Evolutionary conservation across 202 grass and related monocot genomes (phyloP).

Genomic region (Saccharum hybrid): DNA sequence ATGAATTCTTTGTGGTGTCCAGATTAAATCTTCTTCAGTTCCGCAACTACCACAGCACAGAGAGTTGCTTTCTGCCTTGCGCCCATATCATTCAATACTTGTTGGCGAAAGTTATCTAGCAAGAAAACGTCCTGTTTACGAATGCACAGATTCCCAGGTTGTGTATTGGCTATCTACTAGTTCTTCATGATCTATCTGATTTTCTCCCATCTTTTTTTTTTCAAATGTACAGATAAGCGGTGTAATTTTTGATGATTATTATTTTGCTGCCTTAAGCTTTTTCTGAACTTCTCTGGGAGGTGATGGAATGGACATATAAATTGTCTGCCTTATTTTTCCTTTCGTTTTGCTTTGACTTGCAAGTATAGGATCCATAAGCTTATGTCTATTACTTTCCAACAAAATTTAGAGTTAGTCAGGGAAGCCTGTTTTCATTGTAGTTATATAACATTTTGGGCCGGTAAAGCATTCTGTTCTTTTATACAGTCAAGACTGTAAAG

Average conservation of each 20-base stretch:
- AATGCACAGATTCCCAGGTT: constrained; percentile 97
- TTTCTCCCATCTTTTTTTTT: constrained; percentile 19
- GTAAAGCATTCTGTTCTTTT: constrained; percentile 16
- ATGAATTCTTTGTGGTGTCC: constrained; percentile 34
- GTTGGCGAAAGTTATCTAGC: constrained; percentile 98
- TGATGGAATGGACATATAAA: background rate
- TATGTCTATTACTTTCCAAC: background rate
- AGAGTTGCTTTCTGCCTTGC: constrained; percentile 80
- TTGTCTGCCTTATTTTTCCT: background rate
- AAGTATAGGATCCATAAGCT: background rate
- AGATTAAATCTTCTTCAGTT: constrained; percentile 76
- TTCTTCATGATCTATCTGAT: background rate
- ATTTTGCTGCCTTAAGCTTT: constrained; percentile 16
- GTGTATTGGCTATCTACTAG: constrained; percentile 18
- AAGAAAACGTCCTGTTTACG: constrained; percentile 87
- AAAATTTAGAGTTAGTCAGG: constrained; percentile 8
- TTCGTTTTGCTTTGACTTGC: constrained; percentile 6
- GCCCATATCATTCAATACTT: constrained; percentile 93
- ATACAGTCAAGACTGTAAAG: background rate
- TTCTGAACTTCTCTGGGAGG: background rate
- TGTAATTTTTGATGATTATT: background rate
- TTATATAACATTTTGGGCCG: background rate
- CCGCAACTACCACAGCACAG: constrained; percentile 84
- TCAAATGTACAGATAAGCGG: background rate
- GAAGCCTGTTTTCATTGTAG: background rate